Percentiles rank a stretch among this genome's conserved stretches.
Conservation (phyloP, 495 filamentous ascomycete genomes). For the Penicillium coprophilum region DNA sequence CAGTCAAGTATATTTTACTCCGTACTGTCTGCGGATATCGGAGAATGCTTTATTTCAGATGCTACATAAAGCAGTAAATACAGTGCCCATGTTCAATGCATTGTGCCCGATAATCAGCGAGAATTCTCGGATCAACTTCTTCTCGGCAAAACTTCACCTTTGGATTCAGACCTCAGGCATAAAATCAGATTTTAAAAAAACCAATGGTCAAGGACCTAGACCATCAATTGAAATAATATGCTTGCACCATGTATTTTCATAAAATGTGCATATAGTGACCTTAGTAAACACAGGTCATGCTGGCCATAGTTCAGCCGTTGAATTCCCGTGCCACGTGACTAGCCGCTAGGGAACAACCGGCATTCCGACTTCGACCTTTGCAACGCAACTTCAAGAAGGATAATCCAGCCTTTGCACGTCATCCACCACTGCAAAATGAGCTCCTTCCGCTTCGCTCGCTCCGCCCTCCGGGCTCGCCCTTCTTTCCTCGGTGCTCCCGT, state of each 20-base stretch:
- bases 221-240: neutral
- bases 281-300: neutral
- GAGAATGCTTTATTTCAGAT: neutral
- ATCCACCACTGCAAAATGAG: constrained; percentile 67
- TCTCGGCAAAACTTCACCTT: neutral
- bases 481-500: constrained; percentile 64
- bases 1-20: neutral
- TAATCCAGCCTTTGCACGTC: constrained; percentile 36
- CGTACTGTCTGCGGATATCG: neutral
- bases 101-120: neutral
- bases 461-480: constrained; percentile 77
- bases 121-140: neutral
- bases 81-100: neutral
- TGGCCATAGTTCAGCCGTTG: constrained; percentile 14
- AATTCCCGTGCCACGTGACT: constrained; percentile 32
- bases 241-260: neutral
- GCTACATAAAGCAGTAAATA: neutral
- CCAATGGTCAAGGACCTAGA: neutral
- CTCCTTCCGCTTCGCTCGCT: constrained; percentile 83
- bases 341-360: constrained; percentile 49
- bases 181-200: neutral
- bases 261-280: constrained; percentile 3
- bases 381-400: constrained; percentile 47
- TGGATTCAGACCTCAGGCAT: neutral
- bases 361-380: constrained; percentile 48